Percentiles rank a stretch among this genome's conserved stretches.
phyloP scores from a whole-genome alignment of 257 asterid genomes.

The Petunia axillaris region DNA sequence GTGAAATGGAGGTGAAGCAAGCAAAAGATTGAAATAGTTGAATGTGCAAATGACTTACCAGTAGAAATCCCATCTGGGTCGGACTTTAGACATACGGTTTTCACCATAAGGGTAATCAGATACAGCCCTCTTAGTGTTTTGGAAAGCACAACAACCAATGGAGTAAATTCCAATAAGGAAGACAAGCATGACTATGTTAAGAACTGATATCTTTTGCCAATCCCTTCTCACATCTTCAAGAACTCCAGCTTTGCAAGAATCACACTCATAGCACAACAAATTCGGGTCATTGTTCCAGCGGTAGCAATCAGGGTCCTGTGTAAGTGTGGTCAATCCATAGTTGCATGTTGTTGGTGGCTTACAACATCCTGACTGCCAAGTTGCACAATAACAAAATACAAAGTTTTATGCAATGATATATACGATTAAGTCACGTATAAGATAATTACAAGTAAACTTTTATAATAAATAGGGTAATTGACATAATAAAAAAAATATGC shows the following conservation, averaged over 20 bases:
- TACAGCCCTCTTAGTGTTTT: constrained; percentile 65
- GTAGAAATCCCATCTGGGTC: constrained; percentile 94
- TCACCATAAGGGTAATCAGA: constrained; percentile 67
- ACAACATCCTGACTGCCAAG: constrained; percentile 89
- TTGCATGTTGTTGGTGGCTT: constrained; percentile 94
- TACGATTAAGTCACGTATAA: too few species aligned
- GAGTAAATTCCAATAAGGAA: constrained; percentile 81
- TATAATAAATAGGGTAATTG: too few species aligned
- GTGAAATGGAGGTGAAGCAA: too few species aligned
- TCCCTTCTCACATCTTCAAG: constrained; percentile 73
- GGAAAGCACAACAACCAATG: constrained; percentile 93
- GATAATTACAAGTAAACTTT: too few species aligned
- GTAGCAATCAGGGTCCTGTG: constrained; percentile 83
- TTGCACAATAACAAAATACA: background rate
- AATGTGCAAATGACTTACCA: constrained; percentile 47
- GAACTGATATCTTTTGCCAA: constrained; percentile 90
- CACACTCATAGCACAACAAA: constrained; percentile 82
- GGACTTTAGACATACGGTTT: constrained; percentile 79
- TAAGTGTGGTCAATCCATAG: constrained; percentile 51
- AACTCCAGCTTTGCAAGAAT: constrained; percentile 96
- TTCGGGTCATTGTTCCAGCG: constrained; percentile 75
- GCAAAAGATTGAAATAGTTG: too few species aligned
- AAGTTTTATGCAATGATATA: too few species aligned
- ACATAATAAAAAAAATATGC: too few species aligned
- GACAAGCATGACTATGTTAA: constrained; percentile 75